phyloP scores from a whole-genome alignment of 179 eudicot species.

The Amaranthus tricolor region DNA sequence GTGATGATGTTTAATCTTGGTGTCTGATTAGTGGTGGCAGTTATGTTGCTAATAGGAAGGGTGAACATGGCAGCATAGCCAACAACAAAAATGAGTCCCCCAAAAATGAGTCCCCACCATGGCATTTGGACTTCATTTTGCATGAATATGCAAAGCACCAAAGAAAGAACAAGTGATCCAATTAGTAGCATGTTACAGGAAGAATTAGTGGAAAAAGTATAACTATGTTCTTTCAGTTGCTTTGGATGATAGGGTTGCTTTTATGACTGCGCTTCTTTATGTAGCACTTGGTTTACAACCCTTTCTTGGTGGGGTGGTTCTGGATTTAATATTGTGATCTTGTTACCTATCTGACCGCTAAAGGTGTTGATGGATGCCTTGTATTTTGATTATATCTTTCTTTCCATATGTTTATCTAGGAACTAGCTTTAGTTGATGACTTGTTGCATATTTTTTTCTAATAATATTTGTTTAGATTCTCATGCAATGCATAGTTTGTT shows the following conservation, averaged over 20 bases:
- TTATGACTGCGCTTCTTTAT: constrained; percentile 64
- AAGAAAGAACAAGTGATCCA: constrained; percentile 38
- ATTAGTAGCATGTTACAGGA: constrained; percentile 48
- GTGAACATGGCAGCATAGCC: constrained; percentile 60
- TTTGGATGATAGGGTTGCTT: constrained; percentile 70
- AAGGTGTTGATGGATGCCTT: constrained; percentile 67
- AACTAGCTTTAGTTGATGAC: too few species aligned
- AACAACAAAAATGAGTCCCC: constrained; percentile 56
- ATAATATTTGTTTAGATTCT: too few species aligned
- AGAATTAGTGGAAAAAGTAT: constrained; percentile 78
- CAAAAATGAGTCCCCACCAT: constrained; percentile 47
- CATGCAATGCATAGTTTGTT: too few species aligned
- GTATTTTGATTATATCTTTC: constrained; percentile 7
- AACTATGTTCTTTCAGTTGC: constrained; percentile 73
- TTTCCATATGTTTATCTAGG: too few species aligned
- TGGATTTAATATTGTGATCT: constrained; percentile 51
- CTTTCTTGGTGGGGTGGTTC: constrained; percentile 66
- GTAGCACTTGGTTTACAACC: constrained; percentile 38
- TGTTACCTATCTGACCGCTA: constrained; percentile 67
- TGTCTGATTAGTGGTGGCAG: constrained; percentile 83
- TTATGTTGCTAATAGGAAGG: constrained; percentile 66
- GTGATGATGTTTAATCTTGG: constrained; percentile 75
- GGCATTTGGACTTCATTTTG: constrained; percentile 56
- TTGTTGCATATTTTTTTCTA: too few species aligned
- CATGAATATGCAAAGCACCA: constrained; percentile 58